phyloP scores from a whole-genome alignment of 768 basidiomycete genomes.

The Mycena vulgaris region DNA sequence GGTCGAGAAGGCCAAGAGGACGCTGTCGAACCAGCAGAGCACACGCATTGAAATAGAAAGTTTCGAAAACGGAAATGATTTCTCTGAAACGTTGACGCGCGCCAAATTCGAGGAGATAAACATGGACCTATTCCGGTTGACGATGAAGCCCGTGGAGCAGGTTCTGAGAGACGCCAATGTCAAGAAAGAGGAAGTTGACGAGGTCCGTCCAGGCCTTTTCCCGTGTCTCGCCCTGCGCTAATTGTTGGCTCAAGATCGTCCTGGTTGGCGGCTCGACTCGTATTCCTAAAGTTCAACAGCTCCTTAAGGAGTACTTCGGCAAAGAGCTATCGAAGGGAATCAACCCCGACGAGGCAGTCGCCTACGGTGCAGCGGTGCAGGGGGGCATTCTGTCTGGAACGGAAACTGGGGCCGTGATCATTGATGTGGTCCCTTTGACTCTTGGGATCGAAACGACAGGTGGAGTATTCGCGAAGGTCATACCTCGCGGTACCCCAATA shows the following conservation, averaged over 20 bases:
- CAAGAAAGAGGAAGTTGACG: constrained; percentile 84
- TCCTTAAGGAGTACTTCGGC: constrained; percentile 78
- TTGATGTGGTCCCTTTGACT: constrained; percentile 71
- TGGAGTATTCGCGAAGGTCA: constrained; percentile 70
- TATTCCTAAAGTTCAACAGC: constrained; percentile 79
- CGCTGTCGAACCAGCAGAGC: constrained; percentile 64
- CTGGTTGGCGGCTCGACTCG: constrained; percentile 77
- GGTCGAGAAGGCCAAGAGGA: constrained; percentile 83
- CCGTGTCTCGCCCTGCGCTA: neutral
- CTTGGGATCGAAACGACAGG: constrained; percentile 78
- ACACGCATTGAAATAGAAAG: constrained; percentile 77
- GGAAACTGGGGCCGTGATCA: constrained; percentile 65
- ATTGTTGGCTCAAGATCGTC: constrained; percentile 51
- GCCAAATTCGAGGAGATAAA: constrained; percentile 92
- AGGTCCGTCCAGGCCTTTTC: constrained; percentile 53
- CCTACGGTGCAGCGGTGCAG: constrained; percentile 81
- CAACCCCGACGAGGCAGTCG: constrained; percentile 84
- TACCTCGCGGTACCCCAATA: constrained; percentile 64
- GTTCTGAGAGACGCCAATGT: constrained; percentile 86
- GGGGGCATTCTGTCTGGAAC: constrained; percentile 76
- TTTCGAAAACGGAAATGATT: constrained; percentile 83
- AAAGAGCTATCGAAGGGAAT: constrained; percentile 78
- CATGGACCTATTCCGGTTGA: constrained; percentile 87
- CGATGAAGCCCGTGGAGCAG: constrained; percentile 89
- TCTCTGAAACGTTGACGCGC: constrained; percentile 83